Evolutionary conservation across 441 rosid genomes (phyloP).

Genomic region (Corymbia citriodora): DNA sequence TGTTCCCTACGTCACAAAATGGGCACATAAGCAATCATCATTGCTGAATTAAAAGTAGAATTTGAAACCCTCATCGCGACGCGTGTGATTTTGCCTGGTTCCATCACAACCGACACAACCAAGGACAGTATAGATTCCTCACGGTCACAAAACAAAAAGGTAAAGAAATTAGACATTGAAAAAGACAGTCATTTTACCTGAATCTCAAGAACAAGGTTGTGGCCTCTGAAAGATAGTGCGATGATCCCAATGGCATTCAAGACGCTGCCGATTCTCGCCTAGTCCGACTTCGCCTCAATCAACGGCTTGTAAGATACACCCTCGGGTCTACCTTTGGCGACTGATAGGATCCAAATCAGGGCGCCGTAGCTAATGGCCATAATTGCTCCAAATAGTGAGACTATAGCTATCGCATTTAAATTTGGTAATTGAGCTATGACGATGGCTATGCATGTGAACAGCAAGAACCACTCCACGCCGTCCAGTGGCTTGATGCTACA

Average conservation of each 20-base stretch:
- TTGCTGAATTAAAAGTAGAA: background rate
- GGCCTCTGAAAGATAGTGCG: conserved; percentile 47
- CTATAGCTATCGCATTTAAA: conserved; percentile 27
- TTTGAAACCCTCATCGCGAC: background rate
- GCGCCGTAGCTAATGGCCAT: conserved; percentile 25
- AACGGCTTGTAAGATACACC: conserved; percentile 11
- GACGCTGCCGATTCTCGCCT: conserved; percentile 17
- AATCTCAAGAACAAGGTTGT: conserved; percentile 55
- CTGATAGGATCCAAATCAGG: conserved; percentile 27
- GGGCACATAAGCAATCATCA: background rate
- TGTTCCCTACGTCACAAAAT: conserved; percentile 31
- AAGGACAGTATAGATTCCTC: background rate
- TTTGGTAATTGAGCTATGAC: conserved; percentile 35
- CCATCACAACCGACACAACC: background rate
- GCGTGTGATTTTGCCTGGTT: background rate
- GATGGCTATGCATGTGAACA: conserved; percentile 36
- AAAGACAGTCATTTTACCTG: conserved; percentile 22
- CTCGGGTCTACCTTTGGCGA: conserved; percentile 17
- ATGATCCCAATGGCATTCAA: conserved; percentile 36
- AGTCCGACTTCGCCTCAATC: conserved; percentile 4
- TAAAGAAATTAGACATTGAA: background rate
- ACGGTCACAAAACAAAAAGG: background rate
- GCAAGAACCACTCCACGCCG: conserved; percentile 32
- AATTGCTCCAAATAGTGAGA: conserved; percentile 33
- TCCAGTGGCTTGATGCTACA: conserved; percentile 15